Base-by-base conservation (phyloP, 2,329 filamentous ascomycete species). In the Diaporthe ilicicola region DNA sequence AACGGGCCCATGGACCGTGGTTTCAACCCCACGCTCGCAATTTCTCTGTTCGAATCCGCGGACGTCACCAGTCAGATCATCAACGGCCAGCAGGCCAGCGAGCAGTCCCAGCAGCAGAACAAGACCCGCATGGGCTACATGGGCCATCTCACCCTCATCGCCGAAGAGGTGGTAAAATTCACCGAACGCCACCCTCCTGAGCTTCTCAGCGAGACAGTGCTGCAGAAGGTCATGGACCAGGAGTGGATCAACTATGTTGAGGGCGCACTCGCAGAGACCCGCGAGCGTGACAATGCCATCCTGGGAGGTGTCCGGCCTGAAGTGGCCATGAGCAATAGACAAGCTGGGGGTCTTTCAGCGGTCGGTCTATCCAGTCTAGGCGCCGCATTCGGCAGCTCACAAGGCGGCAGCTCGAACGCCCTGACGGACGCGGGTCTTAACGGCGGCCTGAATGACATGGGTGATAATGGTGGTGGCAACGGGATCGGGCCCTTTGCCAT, bases 131-230 rank as follows among this genome's bases (percentile, higher is more conserved):
- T 98, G 80, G 96, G 96, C 50, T 99, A 98, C 83, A 99, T 99
- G 95, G 96, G 96, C 3, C 96, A 99, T 81, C 86, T 99, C 64
- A 99, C 96, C 0, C 88, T 99, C 34, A 98, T 99, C 72, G 95
- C 96, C 37, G 96, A 99, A 81, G 96, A 99, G 81, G 96, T 99
- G 22, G 94, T 98, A 79, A 99, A 98, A 82, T 98, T 99, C 79
- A 97, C 94, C 44, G 96, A 98, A 81, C 91, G 96, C 68, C 94
- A 98, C 80, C 93, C 95, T 4, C 93, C 94, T 0, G 95, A 98
- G 82, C 85, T 95, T 24, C 86, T 98, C 12, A 96, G 94, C 0
- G 92, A 94, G 73, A 87, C 88, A 15, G 94, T 99, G 3, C 86
- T 97, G 74, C 93, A 97, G 76, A 94, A 92, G 76, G 94, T 98